phyloP scores from a whole-genome alignment of 805 yeast species.

The Candida suzukii region DNA sequence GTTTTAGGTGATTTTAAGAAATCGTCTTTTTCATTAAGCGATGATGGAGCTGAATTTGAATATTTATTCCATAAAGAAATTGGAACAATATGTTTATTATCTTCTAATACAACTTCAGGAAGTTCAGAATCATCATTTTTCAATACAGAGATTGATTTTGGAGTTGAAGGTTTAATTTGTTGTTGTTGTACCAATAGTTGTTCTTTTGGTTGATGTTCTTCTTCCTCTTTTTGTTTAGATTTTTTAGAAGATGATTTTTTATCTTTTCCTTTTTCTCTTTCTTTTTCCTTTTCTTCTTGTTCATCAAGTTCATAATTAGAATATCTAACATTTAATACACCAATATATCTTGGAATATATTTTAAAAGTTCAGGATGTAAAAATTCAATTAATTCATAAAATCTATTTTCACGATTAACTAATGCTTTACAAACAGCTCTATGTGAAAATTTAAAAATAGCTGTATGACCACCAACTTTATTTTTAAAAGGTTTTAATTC shows the following conservation, averaged over 20 bases:
- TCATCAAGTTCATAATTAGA: slow-evolving; percentile 28
- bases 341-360: slow-evolving; percentile 92
- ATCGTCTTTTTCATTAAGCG: slow-evolving; percentile 4
- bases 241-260: no score
- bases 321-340: slow-evolving; percentile 88
- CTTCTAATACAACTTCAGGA: slow-evolving; percentile 87
- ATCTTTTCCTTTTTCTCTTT: no score
- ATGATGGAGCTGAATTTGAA: slow-evolving; percentile 37
- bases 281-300: slow-evolving; percentile 6
- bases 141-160: no score
- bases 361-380: slow-evolving; percentile 67
- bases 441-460: slow-evolving; percentile 85
- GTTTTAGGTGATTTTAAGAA: background rate
- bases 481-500: slow-evolving; percentile 88
- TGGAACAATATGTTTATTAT: slow-evolving; percentile 88
- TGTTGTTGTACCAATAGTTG: no score
- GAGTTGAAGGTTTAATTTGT: no score
- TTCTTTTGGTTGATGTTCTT: no score
- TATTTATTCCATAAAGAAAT: slow-evolving; percentile 65
- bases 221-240: no score
- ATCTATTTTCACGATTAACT: slow-evolving; percentile 80
- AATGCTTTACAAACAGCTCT: slow-evolving; percentile 92
- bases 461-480: slow-evolving; percentile 98
- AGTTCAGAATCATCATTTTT: slow-evolving; percentile 29
- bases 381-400: slow-evolving; percentile 86